phyloP scores from a whole-genome alignment of 2,329 filamentous ascomycete genomes.

The Aspergillus viridinutans region DNA sequence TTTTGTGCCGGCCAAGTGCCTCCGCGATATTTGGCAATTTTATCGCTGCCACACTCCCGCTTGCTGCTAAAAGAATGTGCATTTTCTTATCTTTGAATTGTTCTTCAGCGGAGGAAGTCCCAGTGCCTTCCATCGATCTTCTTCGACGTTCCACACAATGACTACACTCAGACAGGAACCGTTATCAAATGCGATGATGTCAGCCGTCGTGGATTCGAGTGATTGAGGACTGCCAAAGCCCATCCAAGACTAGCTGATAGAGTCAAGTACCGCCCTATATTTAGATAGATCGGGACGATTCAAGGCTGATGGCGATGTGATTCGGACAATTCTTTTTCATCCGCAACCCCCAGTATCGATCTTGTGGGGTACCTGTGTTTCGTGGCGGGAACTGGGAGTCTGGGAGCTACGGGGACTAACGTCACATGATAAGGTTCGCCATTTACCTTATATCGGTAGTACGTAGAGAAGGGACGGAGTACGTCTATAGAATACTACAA shows the following conservation, averaged over 20 bases:
- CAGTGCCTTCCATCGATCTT: neutral
- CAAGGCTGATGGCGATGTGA: neutral
- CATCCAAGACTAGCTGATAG: neutral
- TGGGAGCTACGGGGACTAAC: neutral
- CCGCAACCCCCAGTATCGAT: neutral
- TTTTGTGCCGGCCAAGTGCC: constrained; percentile 39
- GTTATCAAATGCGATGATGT: neutral
- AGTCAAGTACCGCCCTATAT: neutral
- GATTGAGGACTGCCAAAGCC: neutral
- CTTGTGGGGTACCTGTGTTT: neutral
- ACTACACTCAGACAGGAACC: neutral
- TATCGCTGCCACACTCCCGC: constrained; percentile 80
- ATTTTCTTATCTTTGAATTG: constrained; percentile 21
- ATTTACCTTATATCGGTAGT: too few relatives aligned
- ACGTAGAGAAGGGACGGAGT: too few relatives aligned
- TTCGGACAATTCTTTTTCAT: neutral
- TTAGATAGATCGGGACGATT: neutral
- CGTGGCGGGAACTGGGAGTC: neutral
- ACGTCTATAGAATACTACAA: neutral
- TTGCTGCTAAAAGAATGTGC: constrained; percentile 55
- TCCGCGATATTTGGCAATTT: constrained; percentile 67
- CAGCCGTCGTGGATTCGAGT: neutral
- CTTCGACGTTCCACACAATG: neutral
- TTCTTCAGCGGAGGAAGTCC: constrained; percentile 11
- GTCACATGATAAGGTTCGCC: neutral